Base-by-base conservation (phyloP, 148 eudicot genomes). In the Rhododendron molle region DNA sequence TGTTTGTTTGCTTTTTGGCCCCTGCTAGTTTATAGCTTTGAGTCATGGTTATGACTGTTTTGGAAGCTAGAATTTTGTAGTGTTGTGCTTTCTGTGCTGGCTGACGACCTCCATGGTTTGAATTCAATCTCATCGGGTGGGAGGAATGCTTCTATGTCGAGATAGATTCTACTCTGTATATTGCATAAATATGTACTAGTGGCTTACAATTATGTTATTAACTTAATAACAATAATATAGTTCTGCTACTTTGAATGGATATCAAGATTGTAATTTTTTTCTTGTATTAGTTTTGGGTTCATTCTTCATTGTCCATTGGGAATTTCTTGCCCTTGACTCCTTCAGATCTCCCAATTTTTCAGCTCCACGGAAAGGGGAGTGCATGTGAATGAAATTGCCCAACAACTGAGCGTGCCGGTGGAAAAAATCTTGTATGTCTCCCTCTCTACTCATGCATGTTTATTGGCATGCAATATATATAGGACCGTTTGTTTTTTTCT, bases 321-420 rank as follows among this genome's bases (percentile, higher is more conserved):
- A 10, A n/a, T 21, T 46, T 40, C 20, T 26, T 62, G 77, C n/a
- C 18, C 16, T 28, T 83, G 52, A 81, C 49, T 21, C 62, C 67
- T 81, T 36, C n/a, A 78, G 16, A 38, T 85, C 36, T 73, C 83
- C 28, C 49, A 26, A 32, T 34, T 38, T 49, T 85, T 67, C 89
- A 91, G 93, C 82, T 80, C 85, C 80, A 83, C 80, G 78, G 98
- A 90, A 38, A 83, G 62, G 82, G 99, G 99, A 67, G 92, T 91
- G 47, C 94, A 93, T 79, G 81, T 86, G 72, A 84, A 86, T 79
- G 94, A 93, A 86, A 85, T 96, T 79, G 91, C 92, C 34, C 84
- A 83, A 86, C 89, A 86, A 62, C 89, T 95, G 21, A 90, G 87
- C 85, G 38, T 87, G 67, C 94, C 99, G 30, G 69, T 65, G 83